phyloP scores from a whole-genome alignment of 768 basidiomycete genomes.

The Leccinum fibrillosum region DNA sequence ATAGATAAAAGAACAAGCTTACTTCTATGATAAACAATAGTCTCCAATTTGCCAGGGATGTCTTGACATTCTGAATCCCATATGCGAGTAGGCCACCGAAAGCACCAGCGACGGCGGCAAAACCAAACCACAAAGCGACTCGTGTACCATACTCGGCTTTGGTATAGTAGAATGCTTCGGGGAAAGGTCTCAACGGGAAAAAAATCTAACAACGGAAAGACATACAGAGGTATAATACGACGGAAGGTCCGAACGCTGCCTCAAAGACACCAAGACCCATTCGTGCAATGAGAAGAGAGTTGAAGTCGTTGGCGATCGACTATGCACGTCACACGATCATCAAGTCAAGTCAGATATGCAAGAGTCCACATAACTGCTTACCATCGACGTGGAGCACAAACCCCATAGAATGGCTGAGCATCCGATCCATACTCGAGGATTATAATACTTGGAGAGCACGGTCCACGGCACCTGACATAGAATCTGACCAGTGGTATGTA shows the following conservation, averaged over 20 bases:
- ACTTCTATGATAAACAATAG: slow-evolving; percentile 31
- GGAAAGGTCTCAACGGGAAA: background rate
- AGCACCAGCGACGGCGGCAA: slow-evolving; percentile 55
- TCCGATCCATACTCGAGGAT: slow-evolving; percentile 71
- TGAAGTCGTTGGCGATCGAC: slow-evolving; percentile 27
- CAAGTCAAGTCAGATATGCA: background rate
- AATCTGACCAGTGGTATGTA: slow-evolving; percentile 42
- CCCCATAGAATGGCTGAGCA: slow-evolving; percentile 72
- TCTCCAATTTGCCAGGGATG: slow-evolving; percentile 41
- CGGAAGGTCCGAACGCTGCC: slow-evolving; percentile 32
- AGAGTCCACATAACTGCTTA: slow-evolving; percentile 17
- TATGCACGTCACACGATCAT: slow-evolving; percentile 3
- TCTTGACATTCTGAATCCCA: slow-evolving; percentile 42
- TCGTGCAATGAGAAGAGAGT: slow-evolving; percentile 28
- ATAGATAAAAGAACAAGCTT: background rate
- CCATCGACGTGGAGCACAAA: slow-evolving; percentile 68
- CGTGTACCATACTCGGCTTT: slow-evolving; percentile 45
- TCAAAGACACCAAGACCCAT: slow-evolving; percentile 34
- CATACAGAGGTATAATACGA: slow-evolving; percentile 32
- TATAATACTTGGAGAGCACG: slow-evolving; percentile 62
- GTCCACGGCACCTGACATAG: slow-evolving; percentile 68
- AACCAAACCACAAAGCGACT: slow-evolving; percentile 51
- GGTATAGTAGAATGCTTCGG: slow-evolving; percentile 48
- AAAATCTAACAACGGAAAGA: background rate
- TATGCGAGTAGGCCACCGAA: slow-evolving; percentile 57